Conservation (phyloP, 176 grass and related monocot genomes). For the Aegilops bicornis region DNA sequence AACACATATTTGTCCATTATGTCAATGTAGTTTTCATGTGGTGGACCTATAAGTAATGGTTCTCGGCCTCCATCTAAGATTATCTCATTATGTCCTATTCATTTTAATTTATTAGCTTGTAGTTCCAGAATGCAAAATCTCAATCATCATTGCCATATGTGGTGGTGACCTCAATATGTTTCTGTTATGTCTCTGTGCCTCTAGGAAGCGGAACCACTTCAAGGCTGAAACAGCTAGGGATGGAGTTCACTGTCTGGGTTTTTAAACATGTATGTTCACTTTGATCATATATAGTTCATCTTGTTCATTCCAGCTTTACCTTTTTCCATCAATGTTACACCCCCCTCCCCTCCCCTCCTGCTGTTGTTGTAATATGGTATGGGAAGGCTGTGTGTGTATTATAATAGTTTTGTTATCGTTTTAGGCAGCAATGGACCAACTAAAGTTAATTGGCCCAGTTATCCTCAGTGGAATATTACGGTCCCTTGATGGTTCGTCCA, state of each 20-base stretch:
- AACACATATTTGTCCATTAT: neutral
- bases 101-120: conserved; percentile 3
- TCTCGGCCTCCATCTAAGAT: neutral
- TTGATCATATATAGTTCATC: neutral
- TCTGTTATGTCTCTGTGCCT: conserved; percentile 33
- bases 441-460: conserved; percentile 90
- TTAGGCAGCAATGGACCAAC: conserved; percentile 70
- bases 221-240: conserved; percentile 90
- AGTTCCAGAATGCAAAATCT: neutral
- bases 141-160: conserved; percentile 8
- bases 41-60: neutral
- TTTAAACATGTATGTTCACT: conserved; percentile 88
- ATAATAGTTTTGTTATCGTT: conserved; percentile 27
- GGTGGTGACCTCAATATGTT: neutral
- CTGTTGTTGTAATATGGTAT: conserved; percentile 7
- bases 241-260: conserved; percentile 98
- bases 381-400: neutral
- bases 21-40: neutral
- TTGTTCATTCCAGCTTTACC: neutral
- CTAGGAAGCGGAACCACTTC: conserved; percentile 81
- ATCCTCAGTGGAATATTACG: conserved; percentile 92
- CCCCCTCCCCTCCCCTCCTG: neutral
- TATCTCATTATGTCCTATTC: conserved; percentile 5
- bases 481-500: conserved; percentile 82
- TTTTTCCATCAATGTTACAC: neutral